phyloP scores from a whole-genome alignment of 768 basidiomycete genomes.

The Lentinula edodes region DNA sequence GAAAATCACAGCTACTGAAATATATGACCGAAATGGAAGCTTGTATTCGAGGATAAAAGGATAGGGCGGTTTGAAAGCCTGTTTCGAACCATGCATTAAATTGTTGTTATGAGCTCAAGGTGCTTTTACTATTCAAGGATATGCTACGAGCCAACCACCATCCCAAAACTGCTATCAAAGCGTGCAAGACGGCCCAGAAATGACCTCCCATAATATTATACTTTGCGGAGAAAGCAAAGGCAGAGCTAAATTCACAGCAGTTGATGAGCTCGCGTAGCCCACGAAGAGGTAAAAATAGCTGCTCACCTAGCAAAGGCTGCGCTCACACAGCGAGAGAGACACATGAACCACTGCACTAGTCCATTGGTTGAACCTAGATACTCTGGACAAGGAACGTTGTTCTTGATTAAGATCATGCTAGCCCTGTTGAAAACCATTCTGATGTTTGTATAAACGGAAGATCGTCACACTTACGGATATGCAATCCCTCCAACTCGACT shows the following conservation, averaged over 20 bases:
- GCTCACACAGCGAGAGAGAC: constrained; percentile 48
- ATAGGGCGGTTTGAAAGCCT: constrained; percentile 8
- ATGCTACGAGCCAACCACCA: constrained; percentile 4
- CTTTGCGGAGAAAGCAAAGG: constrained; percentile 49
- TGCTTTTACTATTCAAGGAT: neutral
- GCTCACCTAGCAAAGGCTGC: constrained; percentile 55
- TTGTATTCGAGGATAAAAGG: too few species aligned
- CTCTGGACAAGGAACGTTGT: constrained; percentile 43
- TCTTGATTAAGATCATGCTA: constrained; percentile 57
- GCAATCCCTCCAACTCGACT: constrained; percentile 42
- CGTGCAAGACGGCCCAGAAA: constrained; percentile 44
- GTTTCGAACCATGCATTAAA: neutral
- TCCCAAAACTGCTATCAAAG: neutral
- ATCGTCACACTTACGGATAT: constrained; percentile 41
- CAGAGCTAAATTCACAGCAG: constrained; percentile 29
- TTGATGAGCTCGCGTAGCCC: too few species aligned
- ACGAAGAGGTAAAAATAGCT: neutral
- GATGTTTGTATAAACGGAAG: neutral
- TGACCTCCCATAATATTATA: constrained; percentile 45
- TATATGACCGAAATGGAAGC: too few species aligned
- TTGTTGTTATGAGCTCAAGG: neutral
- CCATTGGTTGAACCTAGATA: constrained; percentile 60
- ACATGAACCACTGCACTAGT: constrained; percentile 57
- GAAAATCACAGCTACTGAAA: too few species aligned
- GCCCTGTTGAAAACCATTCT: constrained; percentile 30